Conservation (phyloP, 768 basidiomycete species). For the Boletus barrowsii region DNA sequence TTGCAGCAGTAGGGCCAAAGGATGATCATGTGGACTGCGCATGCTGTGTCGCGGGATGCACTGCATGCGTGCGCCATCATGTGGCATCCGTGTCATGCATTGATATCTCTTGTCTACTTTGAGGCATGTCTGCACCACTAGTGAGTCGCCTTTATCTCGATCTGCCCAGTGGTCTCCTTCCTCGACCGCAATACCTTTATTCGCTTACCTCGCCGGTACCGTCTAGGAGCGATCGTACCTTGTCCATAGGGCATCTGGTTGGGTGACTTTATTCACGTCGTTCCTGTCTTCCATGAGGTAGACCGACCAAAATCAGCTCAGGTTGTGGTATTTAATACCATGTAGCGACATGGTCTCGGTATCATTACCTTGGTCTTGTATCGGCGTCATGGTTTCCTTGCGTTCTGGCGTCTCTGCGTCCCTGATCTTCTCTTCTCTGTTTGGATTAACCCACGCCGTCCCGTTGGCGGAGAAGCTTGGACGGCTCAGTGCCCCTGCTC, state of each 20-base stretch:
- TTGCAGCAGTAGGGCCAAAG: not conserved
- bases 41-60: not conserved
- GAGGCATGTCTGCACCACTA: not conserved
- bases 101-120: not conserved
- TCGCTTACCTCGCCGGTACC: not conserved
- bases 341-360: not conserved
- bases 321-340: slow-evolving; percentile 18
- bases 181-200: slow-evolving; percentile 1
- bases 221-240: not conserved
- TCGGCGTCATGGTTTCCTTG: slow-evolving; percentile 14
- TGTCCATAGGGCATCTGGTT: slow-evolving; percentile 4
- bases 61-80: not conserved
- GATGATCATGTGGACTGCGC: not conserved
- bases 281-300: slow-evolving; percentile 6
- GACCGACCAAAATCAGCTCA: not conserved
- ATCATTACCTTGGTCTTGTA: not conserved
- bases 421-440: slow-evolving; percentile 2
- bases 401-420: slow-evolving; percentile 2
- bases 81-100: not conserved
- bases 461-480: slow-evolving; percentile 24
- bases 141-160: slow-evolving; percentile 7
- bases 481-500: slow-evolving; percentile 20
- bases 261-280: not conserved
- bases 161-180: not conserved
- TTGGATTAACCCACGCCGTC: slow-evolving; percentile 7